phyloP scores from a whole-genome alignment of 305 asterid species.

The Ajuga reptans region DNA sequence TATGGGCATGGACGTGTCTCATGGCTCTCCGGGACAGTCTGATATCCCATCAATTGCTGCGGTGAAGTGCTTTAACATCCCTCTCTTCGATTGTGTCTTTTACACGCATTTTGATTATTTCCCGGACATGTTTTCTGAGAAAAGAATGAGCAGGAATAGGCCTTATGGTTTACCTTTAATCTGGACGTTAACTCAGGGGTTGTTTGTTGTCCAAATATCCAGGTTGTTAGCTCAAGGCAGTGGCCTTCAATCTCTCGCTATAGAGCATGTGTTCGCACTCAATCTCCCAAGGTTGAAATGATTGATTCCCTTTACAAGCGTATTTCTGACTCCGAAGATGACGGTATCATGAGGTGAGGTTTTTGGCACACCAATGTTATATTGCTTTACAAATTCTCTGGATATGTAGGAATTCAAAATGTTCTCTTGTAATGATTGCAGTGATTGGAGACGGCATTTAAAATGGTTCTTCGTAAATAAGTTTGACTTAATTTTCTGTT shows the following conservation, averaged over 20 bases:
- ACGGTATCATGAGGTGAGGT: conserved; percentile 64
- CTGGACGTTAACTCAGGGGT: background rate
- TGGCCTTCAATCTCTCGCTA: conserved; percentile 86
- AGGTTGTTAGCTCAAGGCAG: conserved; percentile 82
- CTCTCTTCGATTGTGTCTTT: background rate
- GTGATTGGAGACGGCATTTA: background rate
- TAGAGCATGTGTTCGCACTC: conserved; percentile 76
- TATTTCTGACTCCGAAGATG: conserved; percentile 56
- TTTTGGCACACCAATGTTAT: background rate
- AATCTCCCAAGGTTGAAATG: conserved; percentile 72
- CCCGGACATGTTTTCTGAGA: background rate
- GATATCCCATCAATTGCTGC: conserved; percentile 89
- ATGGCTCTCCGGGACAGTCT: conserved; percentile 83
- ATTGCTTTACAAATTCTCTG: background rate
- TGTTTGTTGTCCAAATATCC: conserved; percentile 18
- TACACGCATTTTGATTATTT: background rate
- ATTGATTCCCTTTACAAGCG: conserved; percentile 55
- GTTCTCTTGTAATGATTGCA: background rate
- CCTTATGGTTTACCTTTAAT: background rate
- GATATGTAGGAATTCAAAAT: background rate
- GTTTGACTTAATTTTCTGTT: background rate
- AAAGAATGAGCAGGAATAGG: background rate
- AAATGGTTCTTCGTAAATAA: background rate
- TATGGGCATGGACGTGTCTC: conserved; percentile 90
- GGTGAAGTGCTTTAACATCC: conserved; percentile 24